phyloP scores from a whole-genome alignment of 2,329 filamentous ascomycete species.

The Colletotrichum musae region DNA sequence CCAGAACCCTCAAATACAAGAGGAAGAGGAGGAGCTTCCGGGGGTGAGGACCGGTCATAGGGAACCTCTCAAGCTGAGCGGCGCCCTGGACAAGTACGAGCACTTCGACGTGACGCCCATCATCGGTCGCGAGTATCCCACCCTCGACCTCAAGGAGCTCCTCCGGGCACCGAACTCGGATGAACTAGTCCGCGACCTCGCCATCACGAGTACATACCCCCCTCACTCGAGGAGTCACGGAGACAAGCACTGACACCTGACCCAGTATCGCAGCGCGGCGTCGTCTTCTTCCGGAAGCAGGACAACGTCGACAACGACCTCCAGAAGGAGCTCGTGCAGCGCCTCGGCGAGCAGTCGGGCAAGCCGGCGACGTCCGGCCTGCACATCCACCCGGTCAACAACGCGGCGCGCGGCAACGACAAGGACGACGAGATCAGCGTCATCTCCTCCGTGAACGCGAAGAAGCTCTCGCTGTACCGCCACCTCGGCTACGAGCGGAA shows the following conservation, averaged over 20 bases:
- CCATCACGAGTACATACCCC: conserved; percentile 70
- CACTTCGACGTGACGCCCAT: conserved; percentile 72
- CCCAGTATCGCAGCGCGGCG: conserved; percentile 77
- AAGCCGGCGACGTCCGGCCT: conserved; percentile 69
- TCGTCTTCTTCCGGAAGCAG: conserved; percentile 79
- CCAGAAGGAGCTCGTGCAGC: conserved; percentile 76
- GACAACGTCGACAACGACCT: conserved; percentile 72
- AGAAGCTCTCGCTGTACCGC: conserved; percentile 62
- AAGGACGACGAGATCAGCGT: conserved; percentile 74
- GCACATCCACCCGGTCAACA: conserved; percentile 73
- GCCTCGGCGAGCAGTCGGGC: conserved; percentile 71
- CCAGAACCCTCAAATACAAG: conserved; percentile 8
- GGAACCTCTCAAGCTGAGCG: conserved; percentile 63
- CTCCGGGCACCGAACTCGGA: conserved; percentile 74
- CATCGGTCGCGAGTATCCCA: conserved; percentile 74
- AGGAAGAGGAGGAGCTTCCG: conserved; percentile 34
- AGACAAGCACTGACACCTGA: no score
- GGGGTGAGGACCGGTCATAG: conserved; percentile 33
- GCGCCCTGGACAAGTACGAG: conserved; percentile 65
- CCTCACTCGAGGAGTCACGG: no score
- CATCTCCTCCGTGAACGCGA: conserved; percentile 71
- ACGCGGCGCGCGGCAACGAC: conserved; percentile 65
- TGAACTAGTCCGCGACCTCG: conserved; percentile 75
- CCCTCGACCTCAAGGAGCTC: conserved; percentile 71
- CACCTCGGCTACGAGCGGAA: conserved; percentile 55